A percentile compares a stretch with the other conserved stretches of the same genome.
Evolutionary conservation across 306 rosid genomes (phyloP).

Genomic region (Mucuna pruriens): DNA sequence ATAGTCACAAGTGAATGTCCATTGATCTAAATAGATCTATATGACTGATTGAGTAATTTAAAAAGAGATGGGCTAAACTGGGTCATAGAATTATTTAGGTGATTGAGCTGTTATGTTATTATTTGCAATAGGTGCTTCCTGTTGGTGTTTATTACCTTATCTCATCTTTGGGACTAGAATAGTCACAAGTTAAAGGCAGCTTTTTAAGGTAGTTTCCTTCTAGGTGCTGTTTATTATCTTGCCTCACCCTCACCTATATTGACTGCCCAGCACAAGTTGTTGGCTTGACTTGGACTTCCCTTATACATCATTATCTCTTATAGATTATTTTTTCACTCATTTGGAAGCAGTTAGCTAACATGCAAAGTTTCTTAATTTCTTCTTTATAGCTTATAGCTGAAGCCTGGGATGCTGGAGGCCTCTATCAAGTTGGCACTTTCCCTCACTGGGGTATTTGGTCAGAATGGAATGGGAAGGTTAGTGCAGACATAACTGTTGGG

Average conservation of each 20-base stretch:
- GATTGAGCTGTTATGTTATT: constrained; percentile 1
- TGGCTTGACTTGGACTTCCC: constrained; percentile 23
- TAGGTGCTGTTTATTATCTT: constrained; percentile 28
- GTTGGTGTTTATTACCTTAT: constrained; percentile 11
- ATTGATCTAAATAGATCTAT: neutral
- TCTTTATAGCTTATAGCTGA: constrained; percentile 88
- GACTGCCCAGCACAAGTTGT: neutral
- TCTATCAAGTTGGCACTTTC: constrained; percentile 94
- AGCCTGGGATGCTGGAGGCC: constrained; percentile 99
- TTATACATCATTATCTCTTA: constrained; percentile 12
- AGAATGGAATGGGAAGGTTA: constrained; percentile 99
- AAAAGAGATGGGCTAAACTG: neutral
- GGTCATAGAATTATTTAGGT: neutral
- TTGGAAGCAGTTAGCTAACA: constrained; percentile 33
- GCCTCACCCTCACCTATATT: constrained; percentile 21
- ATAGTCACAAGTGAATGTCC: neutral
- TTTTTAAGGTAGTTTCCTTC: constrained; percentile 32
- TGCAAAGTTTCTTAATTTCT: constrained; percentile 30
- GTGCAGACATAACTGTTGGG: constrained; percentile 44
- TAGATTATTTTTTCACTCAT: constrained; percentile 29
- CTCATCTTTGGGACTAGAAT: constrained; percentile 6
- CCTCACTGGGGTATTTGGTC: constrained; percentile 99
- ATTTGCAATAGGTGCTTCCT: constrained; percentile 4
- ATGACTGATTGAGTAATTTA: neutral
- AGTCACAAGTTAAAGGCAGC: neutral